Evolutionary conservation across 2,329 filamentous ascomycete species (phyloP), one percentile per base, ranked within the genome.

Genomic region (Ceratocystis alfenasii): DNA sequence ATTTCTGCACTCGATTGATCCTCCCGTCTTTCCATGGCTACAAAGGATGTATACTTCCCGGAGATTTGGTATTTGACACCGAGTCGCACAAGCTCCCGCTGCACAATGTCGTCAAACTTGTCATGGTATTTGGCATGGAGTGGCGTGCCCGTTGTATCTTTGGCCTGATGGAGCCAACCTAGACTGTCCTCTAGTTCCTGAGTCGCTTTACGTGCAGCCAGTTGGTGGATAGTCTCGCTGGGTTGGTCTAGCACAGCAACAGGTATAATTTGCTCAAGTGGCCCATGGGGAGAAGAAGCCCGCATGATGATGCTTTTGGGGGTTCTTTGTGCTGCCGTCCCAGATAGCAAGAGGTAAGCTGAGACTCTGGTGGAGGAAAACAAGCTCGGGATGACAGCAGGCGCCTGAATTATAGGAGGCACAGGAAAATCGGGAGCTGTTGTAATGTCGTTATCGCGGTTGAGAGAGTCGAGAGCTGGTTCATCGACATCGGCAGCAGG

Each of bases 1-100:
- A 48, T 30, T 22, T 36, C 62, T 10, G 46, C 45, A 25, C 36
- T 15, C 10, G 25, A 41, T 12, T 7, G 25, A 20, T 65, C n/a
- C 5, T 17, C 25, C 1, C 77, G 74, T 7, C 78, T 75, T 68
- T 86, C 78, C 1, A 88, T 78, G 1, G 88, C 88, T 2, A 90
- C 83, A 69, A 90, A 91, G 0, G 86, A 88, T 70, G 84, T 88
- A 81, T 84, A 88, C 71, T 86, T 87, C 1, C 86, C 83, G 1
- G 80, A 82, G 7, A 90, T 81, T 70, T 89, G 86, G 70, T 83
- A 89, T 66, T 79, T 77, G 12, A 85, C 78, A 0, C 87, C 87
- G 0, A 90, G 76, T 0, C 82, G 76, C 0, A 90, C 84, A 7
- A 81, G 86, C 71, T 90, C 87, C 1, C 80, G 79, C 72, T 87